phyloP scores from a whole-genome alignment of 1,284 basidiomycete genomes.

The Blastosporella zonata region DNA sequence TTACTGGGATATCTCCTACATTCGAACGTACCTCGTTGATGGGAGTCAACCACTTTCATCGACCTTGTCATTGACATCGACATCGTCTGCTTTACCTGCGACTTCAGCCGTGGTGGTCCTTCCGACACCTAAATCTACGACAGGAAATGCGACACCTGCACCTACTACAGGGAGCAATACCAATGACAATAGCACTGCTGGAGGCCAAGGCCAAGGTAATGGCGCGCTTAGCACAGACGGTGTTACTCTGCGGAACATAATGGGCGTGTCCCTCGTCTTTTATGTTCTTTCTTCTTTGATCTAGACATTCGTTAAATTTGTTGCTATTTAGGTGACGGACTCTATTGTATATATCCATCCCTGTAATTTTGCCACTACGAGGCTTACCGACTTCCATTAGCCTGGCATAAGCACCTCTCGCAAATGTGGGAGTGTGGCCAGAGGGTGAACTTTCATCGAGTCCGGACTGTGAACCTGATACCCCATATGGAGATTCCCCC shows the following conservation, averaged over 20 bases:
- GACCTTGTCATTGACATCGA: conserved; percentile 35
- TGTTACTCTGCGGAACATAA: neutral
- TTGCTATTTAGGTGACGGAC: no score
- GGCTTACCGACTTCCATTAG: no score
- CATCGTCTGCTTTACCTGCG: neutral
- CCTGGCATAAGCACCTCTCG: no score
- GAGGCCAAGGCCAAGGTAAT: neutral
- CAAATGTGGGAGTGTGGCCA: no score
- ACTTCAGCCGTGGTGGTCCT: neutral
- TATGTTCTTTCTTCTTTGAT: no score
- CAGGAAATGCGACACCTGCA: neutral
- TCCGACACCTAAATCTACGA: neutral
- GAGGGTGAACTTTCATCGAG: no score
- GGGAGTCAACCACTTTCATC: neutral
- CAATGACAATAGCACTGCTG: neutral
- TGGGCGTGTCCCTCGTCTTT: no score
- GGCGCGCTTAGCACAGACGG: neutral
- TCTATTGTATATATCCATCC: no score
- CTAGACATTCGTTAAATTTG: no score
- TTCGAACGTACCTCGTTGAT: conserved; percentile 32
- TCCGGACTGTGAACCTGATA: no score
- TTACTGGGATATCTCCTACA: conserved; percentile 40
- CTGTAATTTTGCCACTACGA: no score
- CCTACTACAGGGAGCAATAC: neutral
- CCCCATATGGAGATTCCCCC: no score